A percentile compares a stretch with the other conserved stretches of the same genome.
Conservation (phyloP, 2,329 filamentous ascomycete species). For the Grosmannia serpens region DNA sequence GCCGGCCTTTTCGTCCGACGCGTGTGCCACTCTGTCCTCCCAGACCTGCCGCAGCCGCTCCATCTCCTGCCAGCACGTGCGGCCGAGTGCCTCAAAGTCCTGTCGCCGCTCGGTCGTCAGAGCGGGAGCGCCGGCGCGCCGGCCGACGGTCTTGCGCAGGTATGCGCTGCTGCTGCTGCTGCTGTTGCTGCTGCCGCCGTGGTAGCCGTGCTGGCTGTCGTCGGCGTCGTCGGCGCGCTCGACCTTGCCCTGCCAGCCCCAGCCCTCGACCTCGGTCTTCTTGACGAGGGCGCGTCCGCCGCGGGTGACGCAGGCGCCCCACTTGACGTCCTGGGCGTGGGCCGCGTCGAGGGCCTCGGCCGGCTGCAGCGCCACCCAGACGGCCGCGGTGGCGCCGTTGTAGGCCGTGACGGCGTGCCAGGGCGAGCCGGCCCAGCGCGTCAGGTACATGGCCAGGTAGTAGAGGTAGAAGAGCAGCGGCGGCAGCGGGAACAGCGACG, state of each 20-base stretch:
- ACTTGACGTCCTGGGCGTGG: constrained; percentile 54
- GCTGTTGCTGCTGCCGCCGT: constrained; percentile 26
- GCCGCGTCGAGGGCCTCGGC: neutral
- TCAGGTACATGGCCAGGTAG: constrained; percentile 54
- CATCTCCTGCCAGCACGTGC: constrained; percentile 55
- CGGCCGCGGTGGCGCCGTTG: constrained; percentile 61
- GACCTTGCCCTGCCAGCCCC: constrained; percentile 55
- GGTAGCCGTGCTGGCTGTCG: constrained; percentile 26
- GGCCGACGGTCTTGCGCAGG: constrained; percentile 40
- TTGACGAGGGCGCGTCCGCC: constrained; percentile 48
- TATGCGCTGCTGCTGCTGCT: too few relatives aligned
- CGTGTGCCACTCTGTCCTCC: constrained; percentile 30
- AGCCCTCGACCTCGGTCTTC: constrained; percentile 75
- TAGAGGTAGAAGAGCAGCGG: constrained; percentile 60
- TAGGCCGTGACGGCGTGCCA: constrained; percentile 80
- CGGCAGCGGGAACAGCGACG: constrained; percentile 66
- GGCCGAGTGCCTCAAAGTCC: constrained; percentile 52
- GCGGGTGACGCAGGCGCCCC: constrained; percentile 63
- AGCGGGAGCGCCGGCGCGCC: constrained; percentile 46
- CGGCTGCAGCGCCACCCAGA: constrained; percentile 64
- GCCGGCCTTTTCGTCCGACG: neutral
- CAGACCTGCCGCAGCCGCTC: constrained; percentile 57
- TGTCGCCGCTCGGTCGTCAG: constrained; percentile 48
- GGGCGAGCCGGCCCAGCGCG: constrained; percentile 68
- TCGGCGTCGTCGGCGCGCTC: constrained; percentile 32